A percentile compares a stretch with the other conserved stretches of the same genome.
Conservation (phyloP, 2,329 filamentous ascomycete genomes). For the Coniochaeta hoffmannii region DNA sequence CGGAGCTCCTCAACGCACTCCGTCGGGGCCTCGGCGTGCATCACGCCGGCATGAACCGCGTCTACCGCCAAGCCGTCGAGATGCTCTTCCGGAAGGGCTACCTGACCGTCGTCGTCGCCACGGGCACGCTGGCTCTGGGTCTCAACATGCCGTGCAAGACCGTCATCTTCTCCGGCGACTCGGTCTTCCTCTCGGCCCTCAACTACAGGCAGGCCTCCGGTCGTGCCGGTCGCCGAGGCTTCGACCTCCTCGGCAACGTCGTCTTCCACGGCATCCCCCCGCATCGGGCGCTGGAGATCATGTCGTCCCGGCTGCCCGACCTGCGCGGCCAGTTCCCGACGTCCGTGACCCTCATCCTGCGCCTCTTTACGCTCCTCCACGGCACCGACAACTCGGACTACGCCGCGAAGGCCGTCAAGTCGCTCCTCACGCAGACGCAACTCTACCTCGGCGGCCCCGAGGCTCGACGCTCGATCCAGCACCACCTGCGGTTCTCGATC, state of each 20-base stretch:
- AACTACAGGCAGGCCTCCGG: slow-evolving; percentile 73
- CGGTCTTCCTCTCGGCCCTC: slow-evolving; percentile 63
- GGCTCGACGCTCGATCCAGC: slow-evolving; percentile 61
- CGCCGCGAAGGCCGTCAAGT: slow-evolving; percentile 54
- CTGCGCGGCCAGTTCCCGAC: slow-evolving; percentile 73
- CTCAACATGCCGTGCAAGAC: slow-evolving; percentile 84
- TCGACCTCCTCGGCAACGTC: slow-evolving; percentile 74
- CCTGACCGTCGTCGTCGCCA: slow-evolving; percentile 64
- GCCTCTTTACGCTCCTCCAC: slow-evolving; percentile 59
- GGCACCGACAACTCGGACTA: slow-evolving; percentile 57
- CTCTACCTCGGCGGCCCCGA: slow-evolving; percentile 64
- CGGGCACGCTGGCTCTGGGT: slow-evolving; percentile 67
- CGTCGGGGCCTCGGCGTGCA: slow-evolving; percentile 66
- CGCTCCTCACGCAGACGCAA: slow-evolving; percentile 61
- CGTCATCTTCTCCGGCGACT: slow-evolving; percentile 69
- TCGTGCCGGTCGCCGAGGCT: slow-evolving; percentile 71
- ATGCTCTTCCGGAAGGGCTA: slow-evolving; percentile 69
- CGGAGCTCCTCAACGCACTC: slow-evolving; percentile 52
- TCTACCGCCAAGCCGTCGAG: slow-evolving; percentile 67
- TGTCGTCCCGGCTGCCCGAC: slow-evolving; percentile 67
- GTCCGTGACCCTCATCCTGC: slow-evolving; percentile 64
- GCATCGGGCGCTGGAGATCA: slow-evolving; percentile 57
- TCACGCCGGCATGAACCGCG: slow-evolving; percentile 72
- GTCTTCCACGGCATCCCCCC: slow-evolving; percentile 62
- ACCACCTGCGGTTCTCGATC: slow-evolving; percentile 74